A percentile compares a stretch with the other conserved stretches of the same genome.
phyloP scores from a whole-genome alignment of 2,329 filamentous ascomycete species.

The Fusarium compactum region DNA sequence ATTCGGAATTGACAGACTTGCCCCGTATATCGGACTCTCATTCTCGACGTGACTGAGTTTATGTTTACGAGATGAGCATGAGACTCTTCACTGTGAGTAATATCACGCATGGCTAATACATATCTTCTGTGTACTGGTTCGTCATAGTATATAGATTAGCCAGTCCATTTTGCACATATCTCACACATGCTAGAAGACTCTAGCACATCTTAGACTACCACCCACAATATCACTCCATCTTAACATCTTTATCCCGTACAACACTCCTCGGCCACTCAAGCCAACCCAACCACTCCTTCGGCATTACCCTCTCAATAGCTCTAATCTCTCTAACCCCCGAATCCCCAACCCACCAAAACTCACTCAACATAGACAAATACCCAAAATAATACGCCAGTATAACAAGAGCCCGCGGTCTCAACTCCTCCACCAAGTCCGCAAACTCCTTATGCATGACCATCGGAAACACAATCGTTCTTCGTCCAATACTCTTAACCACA shows the following conservation, averaged over 20 bases:
- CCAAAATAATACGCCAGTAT: constrained; percentile 11
- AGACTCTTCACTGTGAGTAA: background rate
- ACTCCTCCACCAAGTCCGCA: constrained; percentile 1
- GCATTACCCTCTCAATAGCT: background rate
- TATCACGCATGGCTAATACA: too few relatives aligned
- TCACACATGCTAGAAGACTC: background rate
- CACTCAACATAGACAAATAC: background rate
- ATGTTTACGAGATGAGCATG: background rate
- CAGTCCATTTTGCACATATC: too few relatives aligned
- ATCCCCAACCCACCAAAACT: constrained; percentile 7
- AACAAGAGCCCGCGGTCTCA: constrained; percentile 8
- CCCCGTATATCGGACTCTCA: background rate
- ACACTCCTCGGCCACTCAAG: constrained; percentile 9
- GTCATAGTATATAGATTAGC: too few relatives aligned
- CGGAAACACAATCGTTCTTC: background rate
- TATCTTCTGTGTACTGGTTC: too few relatives aligned
- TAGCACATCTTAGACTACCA: background rate
- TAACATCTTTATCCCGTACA: background rate
- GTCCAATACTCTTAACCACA: background rate
- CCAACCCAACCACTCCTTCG: constrained; percentile 1
- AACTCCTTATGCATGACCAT: constrained; percentile 9
- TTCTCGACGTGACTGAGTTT: background rate
- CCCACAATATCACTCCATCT: background rate
- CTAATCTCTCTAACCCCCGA: background rate
- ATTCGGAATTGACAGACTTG: constrained; percentile 4